Evolutionary conservation across 2,329 filamentous ascomycete genomes (phyloP).

Genomic region (Alternaria burnsii): DNA sequence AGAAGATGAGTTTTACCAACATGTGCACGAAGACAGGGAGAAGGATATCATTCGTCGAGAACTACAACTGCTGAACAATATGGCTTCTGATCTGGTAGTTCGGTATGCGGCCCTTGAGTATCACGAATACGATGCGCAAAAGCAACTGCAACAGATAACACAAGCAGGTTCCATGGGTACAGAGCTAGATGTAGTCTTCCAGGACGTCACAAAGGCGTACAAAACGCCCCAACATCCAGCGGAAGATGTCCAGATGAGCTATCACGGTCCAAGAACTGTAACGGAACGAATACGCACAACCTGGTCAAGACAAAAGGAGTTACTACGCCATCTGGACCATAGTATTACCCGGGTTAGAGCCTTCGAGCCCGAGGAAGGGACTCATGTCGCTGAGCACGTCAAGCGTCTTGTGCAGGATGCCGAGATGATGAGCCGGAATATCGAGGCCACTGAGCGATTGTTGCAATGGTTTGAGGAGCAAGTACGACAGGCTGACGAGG

Average conservation of each 20-base stretch:
- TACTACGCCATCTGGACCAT: conserved; percentile 9
- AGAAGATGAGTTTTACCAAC: conserved; percentile 27
- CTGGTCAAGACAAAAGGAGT: conserved; percentile 18
- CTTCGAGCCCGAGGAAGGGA: conserved; percentile 9
- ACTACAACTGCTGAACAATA: conserved; percentile 28
- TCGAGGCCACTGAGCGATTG: conserved; percentile 26
- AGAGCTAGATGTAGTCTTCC: neutral
- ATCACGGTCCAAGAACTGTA: conserved; percentile 8
- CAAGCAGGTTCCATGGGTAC: neutral
- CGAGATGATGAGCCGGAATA: conserved; percentile 13
- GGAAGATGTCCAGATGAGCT: neutral
- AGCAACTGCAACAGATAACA: conserved; percentile 24
- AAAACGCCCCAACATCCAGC: neutral
- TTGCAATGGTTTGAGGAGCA: conserved; percentile 27
- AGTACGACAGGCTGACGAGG: conserved; percentile 19
- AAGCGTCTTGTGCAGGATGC: conserved; percentile 11
- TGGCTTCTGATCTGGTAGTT: conserved; percentile 9
- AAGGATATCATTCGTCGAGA: conserved; percentile 25
- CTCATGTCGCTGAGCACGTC: neutral
- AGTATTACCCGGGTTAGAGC: conserved; percentile 6
- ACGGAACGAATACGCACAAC: conserved; percentile 14
- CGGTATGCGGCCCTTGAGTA: conserved; percentile 25
- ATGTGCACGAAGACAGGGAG: conserved; percentile 18
- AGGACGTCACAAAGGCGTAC: neutral
- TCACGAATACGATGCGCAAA: conserved; percentile 25